Evolutionary conservation across 2,329 filamentous ascomycete genomes (phyloP).

Genomic region (Polytolypa hystricis): DNA sequence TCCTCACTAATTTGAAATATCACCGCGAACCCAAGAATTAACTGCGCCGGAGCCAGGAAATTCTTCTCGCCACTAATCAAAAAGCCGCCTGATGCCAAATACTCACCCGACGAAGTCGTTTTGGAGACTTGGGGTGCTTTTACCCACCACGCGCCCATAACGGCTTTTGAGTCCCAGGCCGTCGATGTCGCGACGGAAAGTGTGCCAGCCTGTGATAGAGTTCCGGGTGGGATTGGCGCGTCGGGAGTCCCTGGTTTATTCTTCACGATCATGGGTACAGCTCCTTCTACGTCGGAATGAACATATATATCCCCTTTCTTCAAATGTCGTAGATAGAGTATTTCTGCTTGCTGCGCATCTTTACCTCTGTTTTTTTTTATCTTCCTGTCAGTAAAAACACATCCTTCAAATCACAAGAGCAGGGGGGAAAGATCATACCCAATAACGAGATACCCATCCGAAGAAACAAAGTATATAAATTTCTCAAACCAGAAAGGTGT

Average conservation of each 20-base stretch:
- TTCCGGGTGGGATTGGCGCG: conserved; percentile 82
- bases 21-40: conserved; percentile 77
- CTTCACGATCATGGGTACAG: conserved; percentile 78
- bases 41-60: conserved; percentile 73
- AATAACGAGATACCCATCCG: conserved; percentile 85
- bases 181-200: conserved; percentile 73
- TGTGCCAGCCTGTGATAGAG: conserved; percentile 78
- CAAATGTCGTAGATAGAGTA: conserved; percentile 77
- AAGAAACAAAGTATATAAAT: conserved; percentile 89
- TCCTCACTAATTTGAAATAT: conserved; percentile 83
- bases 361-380: conserved; percentile 53
- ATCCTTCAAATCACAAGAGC: too few species aligned
- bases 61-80: conserved; percentile 80
- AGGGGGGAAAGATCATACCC: conserved; percentile 44
- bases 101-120: conserved; percentile 67
- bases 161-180: conserved; percentile 93
- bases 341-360: conserved; percentile 81
- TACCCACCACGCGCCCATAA: conserved; percentile 96
- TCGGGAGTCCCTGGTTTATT: conserved; percentile 68
- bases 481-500: conserved; percentile 94
- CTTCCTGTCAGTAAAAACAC: too few species aligned
- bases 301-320: conserved; percentile 86
- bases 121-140: conserved; percentile 84
- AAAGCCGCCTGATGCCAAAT: conserved; percentile 67
- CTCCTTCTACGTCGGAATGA: conserved; percentile 77